Conservation (phyloP, 2,329 filamentous ascomycete genomes). For the Sclerotinia subarctica region DNA sequence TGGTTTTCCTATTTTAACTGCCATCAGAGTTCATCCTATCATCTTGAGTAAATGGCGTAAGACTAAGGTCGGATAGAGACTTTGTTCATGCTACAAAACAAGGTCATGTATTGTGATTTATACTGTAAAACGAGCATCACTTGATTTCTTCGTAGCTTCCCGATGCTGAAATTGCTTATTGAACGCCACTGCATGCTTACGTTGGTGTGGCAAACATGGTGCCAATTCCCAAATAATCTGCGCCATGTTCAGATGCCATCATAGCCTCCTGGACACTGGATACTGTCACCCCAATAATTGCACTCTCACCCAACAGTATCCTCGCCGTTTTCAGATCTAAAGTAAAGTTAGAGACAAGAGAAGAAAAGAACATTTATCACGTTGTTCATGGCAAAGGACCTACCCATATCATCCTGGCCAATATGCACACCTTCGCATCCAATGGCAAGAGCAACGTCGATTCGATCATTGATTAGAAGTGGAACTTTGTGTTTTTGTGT, state of each 20-base stretch:
- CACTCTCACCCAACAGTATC: constrained; percentile 66
- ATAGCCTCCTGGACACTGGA: constrained; percentile 70
- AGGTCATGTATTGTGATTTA: neutral
- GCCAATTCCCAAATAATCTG: constrained; percentile 87
- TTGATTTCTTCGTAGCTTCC: neutral
- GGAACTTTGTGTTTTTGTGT: constrained; percentile 68
- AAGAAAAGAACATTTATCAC: neutral
- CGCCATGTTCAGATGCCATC: constrained; percentile 69
- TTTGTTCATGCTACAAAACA: neutral
- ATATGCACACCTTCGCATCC: constrained; percentile 91
- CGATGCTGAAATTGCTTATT: neutral
- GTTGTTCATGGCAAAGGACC: constrained; percentile 32
- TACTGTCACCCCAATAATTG: constrained; percentile 88
- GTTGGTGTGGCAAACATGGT: constrained; percentile 85
- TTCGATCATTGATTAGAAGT: constrained; percentile 86
- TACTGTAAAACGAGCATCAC: neutral
- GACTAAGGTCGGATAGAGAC: neutral
- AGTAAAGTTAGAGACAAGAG: neutral
- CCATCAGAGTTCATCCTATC: neutral
- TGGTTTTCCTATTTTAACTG: constrained; percentile 63
- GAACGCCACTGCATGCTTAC: constrained; percentile 41
- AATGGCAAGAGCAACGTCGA: constrained; percentile 82
- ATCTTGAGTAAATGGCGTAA: neutral
- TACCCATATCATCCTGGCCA: constrained; percentile 89
- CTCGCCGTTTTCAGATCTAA: constrained; percentile 63